Evolutionary conservation across 768 basidiomycete species (phyloP), one percentile per base, ranked within the genome.

Genomic region (Pleurotus eryngii): DNA sequence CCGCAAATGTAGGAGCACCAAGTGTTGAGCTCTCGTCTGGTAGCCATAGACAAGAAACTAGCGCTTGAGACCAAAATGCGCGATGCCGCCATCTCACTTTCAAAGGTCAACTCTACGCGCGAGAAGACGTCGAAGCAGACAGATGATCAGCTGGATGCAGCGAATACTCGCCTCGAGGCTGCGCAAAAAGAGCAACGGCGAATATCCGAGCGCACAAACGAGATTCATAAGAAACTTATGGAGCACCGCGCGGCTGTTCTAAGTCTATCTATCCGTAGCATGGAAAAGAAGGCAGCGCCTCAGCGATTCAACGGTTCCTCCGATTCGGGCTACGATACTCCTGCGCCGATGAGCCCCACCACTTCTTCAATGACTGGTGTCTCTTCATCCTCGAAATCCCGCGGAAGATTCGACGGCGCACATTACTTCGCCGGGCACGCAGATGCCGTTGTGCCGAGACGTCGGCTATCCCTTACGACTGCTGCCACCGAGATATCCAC

Each of bases 201-300:
- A 22, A 65, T 92, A 17, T 83, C 85, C 0, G 83, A 86, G 64
- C 82, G 84, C 27, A 76, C 81, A 27, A 78, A 77, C 64, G 88
- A 89, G 46, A 74, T 90, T 6, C 73, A 82, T 56, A 81, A 78
- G 54, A 80, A 76, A 55, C 72, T 95, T 7, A 79, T 93, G 56
- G 89, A 92, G 67, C 93, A 95, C 66, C 86, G 90, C 14, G 87
- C 93, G 0, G 89, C 84, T 1, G 90, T 95, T 1, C 83, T 95
- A 12, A 86, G 87, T 37, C 76, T 82, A 58, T 84, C 87, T 2
- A 79, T 93, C 14, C 81, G 84, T 45, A 80, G 72, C 60, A 78
- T 89, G 71, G 90, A 92, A 71, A 80, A 78, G 66, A 83, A 77
- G 63, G 68, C 74, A 57, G 66, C 61, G 5, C 70, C 63, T 40